Evolutionary conservation across 2,329 filamentous ascomycete species (phyloP).

Genomic region (Xylaria digitata): DNA sequence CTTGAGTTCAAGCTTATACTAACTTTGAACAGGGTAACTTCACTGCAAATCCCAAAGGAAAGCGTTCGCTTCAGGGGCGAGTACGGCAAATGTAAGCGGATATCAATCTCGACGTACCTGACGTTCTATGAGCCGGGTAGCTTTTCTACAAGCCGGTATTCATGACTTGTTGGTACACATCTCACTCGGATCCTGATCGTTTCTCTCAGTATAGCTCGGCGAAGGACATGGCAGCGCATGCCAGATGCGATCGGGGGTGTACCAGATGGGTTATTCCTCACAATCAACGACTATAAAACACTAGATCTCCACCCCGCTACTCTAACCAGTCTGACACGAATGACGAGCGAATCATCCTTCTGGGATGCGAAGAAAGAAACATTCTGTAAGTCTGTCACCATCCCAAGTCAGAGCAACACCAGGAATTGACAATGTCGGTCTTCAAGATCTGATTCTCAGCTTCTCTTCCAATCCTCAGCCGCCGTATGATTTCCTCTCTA

Average conservation of each 20-base stretch:
- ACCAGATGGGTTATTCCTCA: conserved; percentile 45
- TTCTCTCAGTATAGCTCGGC: conserved; percentile 44
- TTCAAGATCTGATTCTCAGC: conserved; percentile 56
- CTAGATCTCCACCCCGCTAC: conserved; percentile 47
- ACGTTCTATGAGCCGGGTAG: neutral
- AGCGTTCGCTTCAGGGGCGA: conserved; percentile 42
- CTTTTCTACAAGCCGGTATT: neutral
- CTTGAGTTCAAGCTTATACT: conserved; percentile 1
- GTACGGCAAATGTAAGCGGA: conserved; percentile 46
- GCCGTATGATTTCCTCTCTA: conserved; percentile 60
- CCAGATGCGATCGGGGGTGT: conserved; percentile 34
- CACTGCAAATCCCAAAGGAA: conserved; percentile 43
- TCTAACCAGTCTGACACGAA: conserved; percentile 43
- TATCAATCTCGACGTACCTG: neutral
- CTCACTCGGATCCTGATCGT: conserved; percentile 1
- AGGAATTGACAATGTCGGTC: conserved; percentile 30
- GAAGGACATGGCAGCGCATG: conserved; percentile 37
- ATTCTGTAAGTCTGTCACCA: conserved; percentile 41
- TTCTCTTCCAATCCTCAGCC: conserved; percentile 59
- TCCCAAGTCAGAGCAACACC: neutral
- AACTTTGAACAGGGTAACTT: conserved; percentile 44
- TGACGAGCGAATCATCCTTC: conserved; percentile 48
- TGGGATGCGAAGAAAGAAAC: conserved; percentile 48
- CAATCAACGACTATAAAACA: conserved; percentile 46
- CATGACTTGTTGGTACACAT: neutral